Percentiles rank a stretch among this genome's conserved stretches.
These are phyloP conservation scores for Chrysophaeum taylorii DNA, from an alignment of 352 stramenopile genomes.

Conservation along the genomic window DNA sequence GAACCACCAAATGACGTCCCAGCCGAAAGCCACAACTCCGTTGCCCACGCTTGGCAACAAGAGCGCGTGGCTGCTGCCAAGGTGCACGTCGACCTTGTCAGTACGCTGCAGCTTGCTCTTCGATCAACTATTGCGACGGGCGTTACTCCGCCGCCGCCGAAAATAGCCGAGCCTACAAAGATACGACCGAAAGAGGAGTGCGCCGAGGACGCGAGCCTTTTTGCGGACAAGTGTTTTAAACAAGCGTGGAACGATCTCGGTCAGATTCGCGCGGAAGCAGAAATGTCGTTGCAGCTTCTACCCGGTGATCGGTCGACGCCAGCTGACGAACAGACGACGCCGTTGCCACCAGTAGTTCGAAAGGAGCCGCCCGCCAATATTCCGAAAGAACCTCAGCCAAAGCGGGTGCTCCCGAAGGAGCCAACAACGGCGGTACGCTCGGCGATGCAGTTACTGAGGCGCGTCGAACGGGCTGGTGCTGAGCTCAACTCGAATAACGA, in stretches of 20 bases:
- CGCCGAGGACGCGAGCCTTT: not conserved
- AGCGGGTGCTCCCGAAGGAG: not conserved
- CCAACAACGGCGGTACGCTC: too few relatives aligned
- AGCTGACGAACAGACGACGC: too few relatives aligned
- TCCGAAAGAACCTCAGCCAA: not conserved
- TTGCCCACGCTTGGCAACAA: not conserved
- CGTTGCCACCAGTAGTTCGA: too few relatives aligned
- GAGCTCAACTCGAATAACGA: not conserved
- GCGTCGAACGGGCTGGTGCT: not conserved
- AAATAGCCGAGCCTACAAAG: not conserved
- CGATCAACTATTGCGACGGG: not conserved
- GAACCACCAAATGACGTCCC: too few relatives aligned
- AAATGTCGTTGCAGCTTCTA: too few relatives aligned
- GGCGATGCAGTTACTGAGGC: too few relatives aligned
- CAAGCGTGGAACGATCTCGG: not conserved
- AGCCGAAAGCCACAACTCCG: too few relatives aligned
- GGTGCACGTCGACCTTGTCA: not conserved
- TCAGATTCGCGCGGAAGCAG: too few relatives aligned
- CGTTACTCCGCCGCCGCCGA: not conserved
- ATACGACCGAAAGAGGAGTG: not conserved
- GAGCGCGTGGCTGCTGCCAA: not conserved
- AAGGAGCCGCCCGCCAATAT: too few relatives aligned
- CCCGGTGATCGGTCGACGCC: too few relatives aligned
- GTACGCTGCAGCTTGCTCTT: not conserved
- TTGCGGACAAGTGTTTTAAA: not conserved